A percentile compares a stretch with the other conserved stretches of the same genome.
Evolutionary conservation across 108 stramenopile genomes (phyloP).

Genomic region (Hondaea fermentalgiana): DNA sequence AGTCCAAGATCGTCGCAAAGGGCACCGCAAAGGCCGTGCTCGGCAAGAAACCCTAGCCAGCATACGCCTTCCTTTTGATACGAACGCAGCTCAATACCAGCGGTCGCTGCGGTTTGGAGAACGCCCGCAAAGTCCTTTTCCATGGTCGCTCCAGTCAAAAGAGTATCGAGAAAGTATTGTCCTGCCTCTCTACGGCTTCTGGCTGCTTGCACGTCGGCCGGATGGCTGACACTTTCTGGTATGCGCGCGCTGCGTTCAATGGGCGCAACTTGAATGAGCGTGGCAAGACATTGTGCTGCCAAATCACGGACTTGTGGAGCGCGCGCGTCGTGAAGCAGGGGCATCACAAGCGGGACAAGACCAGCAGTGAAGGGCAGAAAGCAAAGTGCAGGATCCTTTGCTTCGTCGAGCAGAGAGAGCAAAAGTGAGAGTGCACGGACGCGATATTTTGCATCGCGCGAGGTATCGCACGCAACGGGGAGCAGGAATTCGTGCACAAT

Average conservation of each 20-base stretch:
- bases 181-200: background rate
- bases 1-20: constrained; percentile 10
- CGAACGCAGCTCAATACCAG: background rate
- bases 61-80: background rate
- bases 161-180: background rate
- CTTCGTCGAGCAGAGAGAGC: background rate
- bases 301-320: background rate
- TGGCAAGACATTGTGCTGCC: background rate
- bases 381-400: background rate
- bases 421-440: background rate
- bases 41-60: background rate
- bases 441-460: background rate
- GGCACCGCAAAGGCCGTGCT: background rate
- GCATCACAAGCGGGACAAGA: background rate
- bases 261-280: background rate
- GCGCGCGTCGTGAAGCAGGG: background rate
- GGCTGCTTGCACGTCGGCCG: background rate
- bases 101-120: background rate
- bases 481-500: background rate
- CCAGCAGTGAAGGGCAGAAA: background rate
- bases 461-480: background rate
- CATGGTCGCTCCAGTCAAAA: background rate
- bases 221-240: background rate
- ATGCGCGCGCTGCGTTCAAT: background rate
- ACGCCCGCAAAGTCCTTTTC: background rate